These are phyloP conservation scores for Sarcodon sp. DNA, from an alignment of 768 basidiomycete genomes.

Conservation along the genomic window DNA sequence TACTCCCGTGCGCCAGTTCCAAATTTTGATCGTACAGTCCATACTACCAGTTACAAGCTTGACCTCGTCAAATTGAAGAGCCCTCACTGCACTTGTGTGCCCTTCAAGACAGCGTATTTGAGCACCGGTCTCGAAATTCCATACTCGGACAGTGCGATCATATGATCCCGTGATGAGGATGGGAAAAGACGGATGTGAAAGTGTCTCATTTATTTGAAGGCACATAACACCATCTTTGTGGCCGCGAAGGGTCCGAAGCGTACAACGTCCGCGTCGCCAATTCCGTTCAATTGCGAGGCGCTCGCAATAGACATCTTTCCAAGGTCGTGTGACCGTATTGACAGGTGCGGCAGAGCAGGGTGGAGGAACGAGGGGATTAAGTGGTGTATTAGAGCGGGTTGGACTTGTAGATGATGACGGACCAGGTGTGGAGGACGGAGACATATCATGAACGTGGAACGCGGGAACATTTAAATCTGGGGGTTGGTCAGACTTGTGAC, in stretches of 20 bases:
- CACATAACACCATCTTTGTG: constrained; percentile 98
- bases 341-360: constrained; percentile 3
- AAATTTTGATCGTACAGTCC: constrained; percentile 91
- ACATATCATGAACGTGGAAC: constrained; percentile 1
- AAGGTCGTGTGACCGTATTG: constrained; percentile 62
- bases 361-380: constrained; percentile 14
- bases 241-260: constrained; percentile 74
- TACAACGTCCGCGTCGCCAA: constrained; percentile 90
- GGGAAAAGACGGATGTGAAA: constrained; percentile 76
- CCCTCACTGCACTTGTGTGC: constrained; percentile 84
- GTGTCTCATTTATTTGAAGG: constrained; percentile 82
- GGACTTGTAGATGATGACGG: constrained; percentile 7
- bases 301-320: constrained; percentile 98
- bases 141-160: constrained; percentile 87
- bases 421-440: constrained; percentile 5
- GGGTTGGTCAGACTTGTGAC: constrained; percentile 26
- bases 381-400: constrained; percentile 2
- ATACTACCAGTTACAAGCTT: constrained; percentile 94
- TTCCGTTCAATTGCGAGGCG: constrained; percentile 94
- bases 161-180: constrained; percentile 97
- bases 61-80: constrained; percentile 90
- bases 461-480: background rate
- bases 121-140: constrained; percentile 90
- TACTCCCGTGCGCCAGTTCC: constrained; percentile 88
- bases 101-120: constrained; percentile 78